Evolutionary conservation across 1,284 basidiomycete genomes (phyloP), one percentile per base, ranked within the genome.

Genomic region (Leccinum griseonigrum): DNA sequence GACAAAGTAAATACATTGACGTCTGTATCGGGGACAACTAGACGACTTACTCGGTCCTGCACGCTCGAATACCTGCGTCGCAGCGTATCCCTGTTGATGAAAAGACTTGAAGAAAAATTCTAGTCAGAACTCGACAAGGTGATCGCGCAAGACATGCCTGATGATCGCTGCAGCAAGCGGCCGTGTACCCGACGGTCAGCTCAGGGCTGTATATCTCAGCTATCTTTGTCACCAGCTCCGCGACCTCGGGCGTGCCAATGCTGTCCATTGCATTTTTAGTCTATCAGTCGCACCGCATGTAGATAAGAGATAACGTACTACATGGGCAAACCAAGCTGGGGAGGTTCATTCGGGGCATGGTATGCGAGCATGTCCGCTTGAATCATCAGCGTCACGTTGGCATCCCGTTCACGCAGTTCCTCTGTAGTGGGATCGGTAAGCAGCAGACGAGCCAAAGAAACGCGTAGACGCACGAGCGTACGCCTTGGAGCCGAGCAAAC

Each of bases 311-410:
- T 4, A 11, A 75, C 82, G 53, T 59, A 89, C 87, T 63, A 59
- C n/a, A 80, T 77, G 11, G 87, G 92, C 48, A 95, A 81, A 32
- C 90, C 93, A 7, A 95, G 82, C 72, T 95, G 93, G 4, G 84
- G 74, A 31, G 91, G 89, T 76, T 95, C 94, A 46, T 81, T 83
- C 13, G 81, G 84, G 34, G 79, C 85, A 61, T 85, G 91, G 72
- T 94, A 95, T 0, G 84, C 94, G 54, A 92, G 81, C 93, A 95
- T 95, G 69, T 96, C 94, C 1, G 91, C 91, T 74, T 95, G 94
- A 60, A 95, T 81, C 83, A 95, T 91, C 46, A 95, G 74, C 3
- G 88, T 85, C 54, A 95, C 78, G 65, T 92, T 89, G 18, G 85
- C 86, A 63, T 84, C 78, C 28, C 75, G 74, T 50, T 76, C 75